These are phyloP conservation scores for Phlegmacium glaucopus DNA, from an alignment of 768 basidiomycete species.

Conservation along the genomic window DNA sequence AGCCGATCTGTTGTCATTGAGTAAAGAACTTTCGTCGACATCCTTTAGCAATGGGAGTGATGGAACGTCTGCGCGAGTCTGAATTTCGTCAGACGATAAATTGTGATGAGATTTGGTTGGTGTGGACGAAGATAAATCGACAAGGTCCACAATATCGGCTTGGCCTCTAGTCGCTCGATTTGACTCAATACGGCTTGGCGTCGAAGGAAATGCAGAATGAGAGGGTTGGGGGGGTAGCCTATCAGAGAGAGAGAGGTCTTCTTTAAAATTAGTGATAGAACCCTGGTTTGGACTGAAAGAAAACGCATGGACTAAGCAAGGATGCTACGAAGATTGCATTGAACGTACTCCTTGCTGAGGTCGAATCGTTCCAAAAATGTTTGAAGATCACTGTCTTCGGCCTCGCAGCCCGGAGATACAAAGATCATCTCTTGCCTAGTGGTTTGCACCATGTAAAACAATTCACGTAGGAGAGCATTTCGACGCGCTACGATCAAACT, in stretches of 20 bases:
- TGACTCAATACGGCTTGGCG: slow-evolving; percentile 4
- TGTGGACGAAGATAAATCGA: too few relatives aligned
- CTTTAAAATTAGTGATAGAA: slow-evolving; percentile 23
- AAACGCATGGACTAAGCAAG: neutral
- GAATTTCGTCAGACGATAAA: too few relatives aligned
- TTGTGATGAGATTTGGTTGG: too few relatives aligned
- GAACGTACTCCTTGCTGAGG: slow-evolving; percentile 46
- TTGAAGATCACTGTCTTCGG: slow-evolving; percentile 41
- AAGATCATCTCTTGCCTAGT: slow-evolving; percentile 41
- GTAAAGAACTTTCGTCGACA: neutral
- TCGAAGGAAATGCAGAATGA: neutral
- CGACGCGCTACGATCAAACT: slow-evolving; percentile 64
- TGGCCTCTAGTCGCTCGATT: slow-evolving; percentile 8
- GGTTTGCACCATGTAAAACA: slow-evolving; percentile 62
- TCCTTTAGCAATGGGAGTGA: neutral
- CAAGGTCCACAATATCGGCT: slow-evolving; percentile 17
- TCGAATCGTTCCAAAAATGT: slow-evolving; percentile 57
- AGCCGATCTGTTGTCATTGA: neutral
- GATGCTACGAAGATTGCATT: slow-evolving; percentile 7
- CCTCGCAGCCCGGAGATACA: slow-evolving; percentile 34
- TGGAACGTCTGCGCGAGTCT: neutral
- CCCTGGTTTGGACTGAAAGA: slow-evolving; percentile 30
- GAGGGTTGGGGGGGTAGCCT: neutral
- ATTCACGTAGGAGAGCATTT: slow-evolving; percentile 68
- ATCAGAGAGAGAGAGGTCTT: slow-evolving; percentile 15